Percentiles rank a stretch among this genome's conserved stretches.
Conservation (phyloP, 2,329 filamentous ascomycete species). For the Trichoderma aggressivum region DNA sequence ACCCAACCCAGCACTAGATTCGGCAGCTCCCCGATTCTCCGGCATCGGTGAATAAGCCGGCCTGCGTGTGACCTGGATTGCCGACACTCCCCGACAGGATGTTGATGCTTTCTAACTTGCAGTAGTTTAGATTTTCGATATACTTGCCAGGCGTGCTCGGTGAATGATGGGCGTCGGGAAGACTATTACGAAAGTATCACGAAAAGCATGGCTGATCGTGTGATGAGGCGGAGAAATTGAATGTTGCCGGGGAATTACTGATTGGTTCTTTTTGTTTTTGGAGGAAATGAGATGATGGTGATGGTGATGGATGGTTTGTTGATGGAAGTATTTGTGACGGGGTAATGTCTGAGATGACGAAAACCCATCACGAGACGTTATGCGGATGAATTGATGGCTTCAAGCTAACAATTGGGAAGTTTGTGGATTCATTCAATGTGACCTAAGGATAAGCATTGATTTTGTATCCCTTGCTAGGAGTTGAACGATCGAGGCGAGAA, state of each 20-base stretch:
- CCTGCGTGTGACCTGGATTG: background rate
- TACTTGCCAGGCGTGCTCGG: background rate
- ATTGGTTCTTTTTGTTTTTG: background rate
- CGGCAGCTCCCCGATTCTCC: slow-evolving; percentile 4
- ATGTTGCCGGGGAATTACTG: background rate
- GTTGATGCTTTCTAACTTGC: background rate
- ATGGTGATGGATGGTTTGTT: background rate
- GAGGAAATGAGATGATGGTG: background rate
- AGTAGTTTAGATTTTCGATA: background rate
- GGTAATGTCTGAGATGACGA: background rate
- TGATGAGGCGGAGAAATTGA: background rate
- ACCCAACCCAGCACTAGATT: background rate
- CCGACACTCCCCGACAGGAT: slow-evolving; percentile 3
- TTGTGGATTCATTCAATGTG: background rate
- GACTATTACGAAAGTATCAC: background rate
- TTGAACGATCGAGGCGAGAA: background rate
- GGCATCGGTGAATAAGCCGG: background rate
- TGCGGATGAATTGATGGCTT: background rate
- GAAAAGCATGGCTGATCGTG: background rate
- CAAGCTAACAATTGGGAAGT: background rate
- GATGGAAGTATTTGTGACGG: background rate
- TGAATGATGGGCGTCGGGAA: background rate
- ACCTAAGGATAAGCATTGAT: background rate
- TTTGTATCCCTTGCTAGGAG: background rate
- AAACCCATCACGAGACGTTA: background rate